phyloP scores from a whole-genome alignment of 2,329 filamentous ascomycete genomes.

The Alternaria sp. region DNA sequence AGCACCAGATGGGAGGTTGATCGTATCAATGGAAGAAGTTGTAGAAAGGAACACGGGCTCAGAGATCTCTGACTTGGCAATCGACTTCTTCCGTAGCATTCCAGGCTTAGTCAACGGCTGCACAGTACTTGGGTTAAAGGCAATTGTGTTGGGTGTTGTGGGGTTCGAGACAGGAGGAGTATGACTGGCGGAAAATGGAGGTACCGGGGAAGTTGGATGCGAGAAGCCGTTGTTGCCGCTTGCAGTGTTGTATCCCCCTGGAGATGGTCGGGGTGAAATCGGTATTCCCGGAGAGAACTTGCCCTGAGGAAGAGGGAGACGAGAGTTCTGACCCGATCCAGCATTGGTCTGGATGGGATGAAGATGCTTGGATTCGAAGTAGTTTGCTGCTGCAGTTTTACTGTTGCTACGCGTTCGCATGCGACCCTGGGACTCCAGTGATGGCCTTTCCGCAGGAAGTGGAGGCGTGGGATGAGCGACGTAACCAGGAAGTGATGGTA shows the following conservation, averaged over 20 bases:
- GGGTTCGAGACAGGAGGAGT: constrained; percentile 63
- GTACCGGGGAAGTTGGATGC: constrained; percentile 56
- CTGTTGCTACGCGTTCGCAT: constrained; percentile 51
- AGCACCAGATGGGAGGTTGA: constrained; percentile 65
- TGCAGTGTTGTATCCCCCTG: constrained; percentile 49
- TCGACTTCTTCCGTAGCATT: constrained; percentile 62
- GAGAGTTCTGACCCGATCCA: constrained; percentile 33
- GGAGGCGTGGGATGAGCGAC: constrained; percentile 42
- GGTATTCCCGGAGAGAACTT: constrained; percentile 46
- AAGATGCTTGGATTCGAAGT: constrained; percentile 51
- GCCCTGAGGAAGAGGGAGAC: constrained; percentile 34
- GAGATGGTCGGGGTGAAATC: constrained; percentile 50
- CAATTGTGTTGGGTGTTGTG: constrained; percentile 53
- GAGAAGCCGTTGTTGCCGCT: constrained; percentile 40
- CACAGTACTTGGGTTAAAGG: constrained; percentile 42
- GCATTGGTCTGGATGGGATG: constrained; percentile 49
- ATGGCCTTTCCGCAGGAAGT: constrained; percentile 38
- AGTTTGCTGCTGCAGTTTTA: constrained; percentile 42
- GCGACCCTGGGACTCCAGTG: constrained; percentile 38
- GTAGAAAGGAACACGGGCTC: constrained; percentile 65
- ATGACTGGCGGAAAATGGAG: constrained; percentile 61
- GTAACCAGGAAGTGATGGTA: constrained; percentile 49
- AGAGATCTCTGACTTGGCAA: constrained; percentile 69
- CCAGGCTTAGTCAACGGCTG: constrained; percentile 42
- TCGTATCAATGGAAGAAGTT: constrained; percentile 66